Conservation (phyloP, 495 filamentous ascomycete species). For the Aspergillus carlsbadensis region DNA sequence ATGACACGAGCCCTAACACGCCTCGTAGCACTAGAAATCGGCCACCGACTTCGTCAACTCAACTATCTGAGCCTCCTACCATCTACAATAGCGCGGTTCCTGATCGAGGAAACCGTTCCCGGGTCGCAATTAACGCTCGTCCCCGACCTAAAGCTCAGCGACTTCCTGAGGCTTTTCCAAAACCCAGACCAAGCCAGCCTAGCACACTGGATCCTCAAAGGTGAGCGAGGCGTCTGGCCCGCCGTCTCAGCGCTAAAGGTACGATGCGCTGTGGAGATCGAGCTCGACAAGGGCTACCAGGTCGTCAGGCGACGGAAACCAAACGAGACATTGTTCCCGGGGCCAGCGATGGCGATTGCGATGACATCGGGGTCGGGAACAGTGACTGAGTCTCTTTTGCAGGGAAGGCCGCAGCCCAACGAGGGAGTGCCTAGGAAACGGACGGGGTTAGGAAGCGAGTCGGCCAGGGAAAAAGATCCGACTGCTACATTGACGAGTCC, state of each 20-base stretch:
- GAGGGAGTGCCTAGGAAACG: slow-evolving; percentile 31
- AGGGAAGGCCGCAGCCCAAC: slow-evolving; percentile 25
- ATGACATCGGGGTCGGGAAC: neutral
- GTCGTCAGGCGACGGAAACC: slow-evolving; percentile 62
- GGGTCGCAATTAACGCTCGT: slow-evolving; percentile 79
- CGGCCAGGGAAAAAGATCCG: slow-evolving; percentile 4
- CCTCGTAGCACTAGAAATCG: slow-evolving; percentile 70
- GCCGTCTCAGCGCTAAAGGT: slow-evolving; percentile 81
- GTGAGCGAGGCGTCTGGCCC: slow-evolving; percentile 89
- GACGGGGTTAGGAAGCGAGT: slow-evolving; percentile 19
- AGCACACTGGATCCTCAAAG: slow-evolving; percentile 81
- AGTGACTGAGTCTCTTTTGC: neutral
- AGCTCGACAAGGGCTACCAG: slow-evolving; percentile 82
- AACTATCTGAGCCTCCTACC: slow-evolving; percentile 76
- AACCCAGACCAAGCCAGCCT: slow-evolving; percentile 73
- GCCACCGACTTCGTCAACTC: slow-evolving; percentile 79
- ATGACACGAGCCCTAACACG: slow-evolving; percentile 63
- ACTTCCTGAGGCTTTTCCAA: slow-evolving; percentile 76
- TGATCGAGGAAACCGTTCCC: slow-evolving; percentile 86
- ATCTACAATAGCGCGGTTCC: slow-evolving; percentile 64
- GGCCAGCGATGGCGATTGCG: neutral
- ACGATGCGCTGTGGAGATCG: slow-evolving; percentile 82
- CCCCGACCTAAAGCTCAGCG: slow-evolving; percentile 68
- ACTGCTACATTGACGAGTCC: slow-evolving; percentile 5
- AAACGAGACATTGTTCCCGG: slow-evolving; percentile 21